Percentiles rank a stretch among this genome's conserved stretches.
Evolutionary conservation across 2,329 filamentous ascomycete species (phyloP).

Genomic region (Penicillium psychrosexuale): DNA sequence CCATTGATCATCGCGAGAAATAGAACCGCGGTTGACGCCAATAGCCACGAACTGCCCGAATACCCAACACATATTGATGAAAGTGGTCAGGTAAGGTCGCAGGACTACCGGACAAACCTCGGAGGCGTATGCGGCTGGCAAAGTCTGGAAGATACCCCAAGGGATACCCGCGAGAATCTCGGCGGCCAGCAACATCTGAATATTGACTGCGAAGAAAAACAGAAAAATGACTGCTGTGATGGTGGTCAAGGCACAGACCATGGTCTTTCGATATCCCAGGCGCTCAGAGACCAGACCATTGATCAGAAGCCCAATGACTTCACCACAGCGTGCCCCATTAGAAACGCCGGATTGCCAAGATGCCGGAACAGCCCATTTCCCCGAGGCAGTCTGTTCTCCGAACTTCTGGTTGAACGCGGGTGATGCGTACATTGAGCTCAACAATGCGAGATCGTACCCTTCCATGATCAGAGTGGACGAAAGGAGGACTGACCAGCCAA

Average conservation of each 20-base stretch:
- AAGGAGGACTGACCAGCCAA: constrained; percentile 38
- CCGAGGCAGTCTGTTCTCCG: constrained; percentile 19
- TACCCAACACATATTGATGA: constrained; percentile 42
- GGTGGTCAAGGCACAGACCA: constrained; percentile 36
- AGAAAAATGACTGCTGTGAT: constrained; percentile 46
- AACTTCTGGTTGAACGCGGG: constrained; percentile 33
- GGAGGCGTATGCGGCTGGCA: constrained; percentile 42
- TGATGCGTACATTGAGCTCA: constrained; percentile 34
- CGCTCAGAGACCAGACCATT: constrained; percentile 30
- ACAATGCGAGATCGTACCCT: constrained; percentile 40
- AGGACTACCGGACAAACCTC: constrained; percentile 42
- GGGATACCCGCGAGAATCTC: constrained; percentile 50
- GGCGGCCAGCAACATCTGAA: constrained; percentile 44
- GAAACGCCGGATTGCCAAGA: constrained; percentile 34
- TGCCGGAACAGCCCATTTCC: constrained; percentile 27
- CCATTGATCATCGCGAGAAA: constrained; percentile 45
- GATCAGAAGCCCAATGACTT: constrained; percentile 29
- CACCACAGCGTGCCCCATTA: constrained; percentile 21
- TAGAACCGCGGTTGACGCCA: constrained; percentile 45
- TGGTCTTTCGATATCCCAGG: constrained; percentile 29
- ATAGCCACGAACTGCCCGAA: constrained; percentile 48
- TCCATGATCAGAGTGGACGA: constrained; percentile 43
- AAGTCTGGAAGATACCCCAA: constrained; percentile 48
- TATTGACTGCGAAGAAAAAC: constrained; percentile 47
- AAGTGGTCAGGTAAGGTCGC: constrained; percentile 41